Base-by-base conservation (phyloP, 768 basidiomycete genomes). In the Boletus vinaceobasis region DNA sequence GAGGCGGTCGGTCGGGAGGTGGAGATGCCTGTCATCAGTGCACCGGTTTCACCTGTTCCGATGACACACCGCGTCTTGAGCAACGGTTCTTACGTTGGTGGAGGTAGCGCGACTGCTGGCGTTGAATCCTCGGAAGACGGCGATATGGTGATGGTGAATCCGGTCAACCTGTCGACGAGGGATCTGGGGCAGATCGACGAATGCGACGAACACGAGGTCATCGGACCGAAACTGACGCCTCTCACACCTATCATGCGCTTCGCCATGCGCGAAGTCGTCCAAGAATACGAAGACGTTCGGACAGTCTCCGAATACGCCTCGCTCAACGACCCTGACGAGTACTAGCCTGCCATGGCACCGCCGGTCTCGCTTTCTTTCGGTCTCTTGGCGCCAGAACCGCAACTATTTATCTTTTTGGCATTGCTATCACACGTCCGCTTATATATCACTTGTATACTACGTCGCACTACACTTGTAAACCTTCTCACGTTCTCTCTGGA, bases 191-290 rank as follows among this genome's bases (percentile, higher is more conserved):
- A 77, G 43, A 75, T 75, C 32, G 78, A 81, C 50, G 80, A 82
- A 53, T 78, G 78, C 15, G 77, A 79, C 50, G 73, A 79, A 27
- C 81, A 84, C 57, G 78, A 86, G 50, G 57, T 76, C 27, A 76
- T 90, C 33, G 88, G 88, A 11, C 90, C 90, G 13, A 87, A 87
- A 68, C 66, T 93, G 53, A 77, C 90, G 32, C 86, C 91, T 9
- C 80, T 82, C 17, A 87, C 89, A 2, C 88, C 90, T 2, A 88
- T 93, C 55, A 88, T 92, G 84, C 76, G 85, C 29, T 90, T 75
- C 67, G 91, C 91, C 44, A 93, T 93, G 89, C 75, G 83, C 48
- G 85, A 89, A 65, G 90, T 93, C 9, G 81, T 93, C 17, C 79
- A 83, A 63, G 91, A 93, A 71, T 92, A 90, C 59, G 84, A 90